Base-by-base conservation (phyloP, 805 yeast genomes). In the Wickerhamiella qilinensis region DNA sequence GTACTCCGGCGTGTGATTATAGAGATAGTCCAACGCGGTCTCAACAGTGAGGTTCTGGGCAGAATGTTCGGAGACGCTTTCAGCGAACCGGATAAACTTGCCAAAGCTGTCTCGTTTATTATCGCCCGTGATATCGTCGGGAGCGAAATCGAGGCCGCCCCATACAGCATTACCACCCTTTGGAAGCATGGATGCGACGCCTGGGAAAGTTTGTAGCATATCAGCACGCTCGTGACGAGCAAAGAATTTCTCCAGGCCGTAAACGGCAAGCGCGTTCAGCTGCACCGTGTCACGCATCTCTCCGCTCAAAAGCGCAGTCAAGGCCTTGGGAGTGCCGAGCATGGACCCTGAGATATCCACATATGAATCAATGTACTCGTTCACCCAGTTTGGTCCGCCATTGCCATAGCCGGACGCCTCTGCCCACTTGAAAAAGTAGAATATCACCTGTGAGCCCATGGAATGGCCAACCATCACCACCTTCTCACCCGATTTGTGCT, bases 221-320 rank as follows among this genome's bases (percentile, higher is more conserved):
- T 83, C 93, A 5, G 84, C 73, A 47, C 98, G 71, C 59, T 88
- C 98, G 43, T 73, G 71, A 54, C 94, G 71, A 37, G 91, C 78
- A 57, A 91, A 85, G 59, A 91, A 91, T 60, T 82, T 84, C 54
- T 91, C 98, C 40, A 91, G 67, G 1, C 96, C 98, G 52, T 82
- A 84, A 46, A 88, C 84, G 0, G 97, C 98, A 43, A 88, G 60
- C 3, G 91, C 78, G 56, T 91, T 91, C 55, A 91, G 64, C 52
- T 88, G 94, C 22, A 93, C 93, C 0, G 98, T 91, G 57, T 91
- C 98, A 56, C 77, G 83, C 97, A 91, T 91, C 59, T 91, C 98
- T 14, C 98, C 98, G 14, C 94, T 82, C n/a, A 91, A 58, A 42
- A 91, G 63, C 1, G 95, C 95, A 0, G 93, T 83, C 17, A 85